A percentile compares a stretch with the other conserved stretches of the same genome.
Conservation (phyloP, 805 yeast genomes). For the Millerozyma acaciae region DNA sequence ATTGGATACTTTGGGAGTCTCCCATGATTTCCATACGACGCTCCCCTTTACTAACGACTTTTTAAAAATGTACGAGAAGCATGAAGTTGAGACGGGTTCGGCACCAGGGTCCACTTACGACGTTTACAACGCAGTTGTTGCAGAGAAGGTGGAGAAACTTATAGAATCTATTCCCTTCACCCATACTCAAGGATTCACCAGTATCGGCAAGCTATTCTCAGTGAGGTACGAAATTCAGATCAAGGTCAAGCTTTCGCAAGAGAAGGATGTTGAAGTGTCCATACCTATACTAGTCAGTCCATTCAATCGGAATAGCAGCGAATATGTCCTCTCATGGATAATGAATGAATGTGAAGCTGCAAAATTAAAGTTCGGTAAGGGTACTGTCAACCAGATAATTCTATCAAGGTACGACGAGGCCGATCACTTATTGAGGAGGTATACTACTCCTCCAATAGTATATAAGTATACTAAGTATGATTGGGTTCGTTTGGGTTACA, state of each 20-base stretch:
- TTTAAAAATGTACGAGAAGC: conserved; percentile 19
- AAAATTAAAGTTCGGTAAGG: conserved; percentile 29
- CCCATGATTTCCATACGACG: conserved; percentile 19
- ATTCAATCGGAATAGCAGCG: conserved; percentile 45
- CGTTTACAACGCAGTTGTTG: too few relatives aligned
- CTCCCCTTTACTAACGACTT: conserved; percentile 37
- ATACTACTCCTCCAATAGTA: conserved; percentile 22
- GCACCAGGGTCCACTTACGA: conserved; percentile 14
- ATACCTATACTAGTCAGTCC: conserved; percentile 56
- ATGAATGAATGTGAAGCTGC: conserved; percentile 50
- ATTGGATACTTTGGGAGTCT: conserved; percentile 25
- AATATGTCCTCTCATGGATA: conserved; percentile 51
- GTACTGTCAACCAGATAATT: conserved; percentile 19
- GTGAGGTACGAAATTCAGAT: conserved; percentile 49
- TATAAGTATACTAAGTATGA: conserved; percentile 29
- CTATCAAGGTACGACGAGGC: conserved; percentile 17
- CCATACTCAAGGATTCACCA: conserved; percentile 49
- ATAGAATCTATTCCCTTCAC: conserved; percentile 40
- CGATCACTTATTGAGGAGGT: conserved; percentile 18
- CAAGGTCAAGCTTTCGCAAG: conserved; percentile 45
- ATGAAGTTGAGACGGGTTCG: too few relatives aligned
- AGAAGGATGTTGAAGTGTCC: conserved; percentile 46
- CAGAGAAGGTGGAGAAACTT: conserved; percentile 20
- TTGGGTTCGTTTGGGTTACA: conserved; percentile 40
- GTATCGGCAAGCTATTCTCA: conserved; percentile 48